Evolutionary conservation across 768 basidiomycete genomes (phyloP).

Genomic region (Hydnomerulius pinastri): DNA sequence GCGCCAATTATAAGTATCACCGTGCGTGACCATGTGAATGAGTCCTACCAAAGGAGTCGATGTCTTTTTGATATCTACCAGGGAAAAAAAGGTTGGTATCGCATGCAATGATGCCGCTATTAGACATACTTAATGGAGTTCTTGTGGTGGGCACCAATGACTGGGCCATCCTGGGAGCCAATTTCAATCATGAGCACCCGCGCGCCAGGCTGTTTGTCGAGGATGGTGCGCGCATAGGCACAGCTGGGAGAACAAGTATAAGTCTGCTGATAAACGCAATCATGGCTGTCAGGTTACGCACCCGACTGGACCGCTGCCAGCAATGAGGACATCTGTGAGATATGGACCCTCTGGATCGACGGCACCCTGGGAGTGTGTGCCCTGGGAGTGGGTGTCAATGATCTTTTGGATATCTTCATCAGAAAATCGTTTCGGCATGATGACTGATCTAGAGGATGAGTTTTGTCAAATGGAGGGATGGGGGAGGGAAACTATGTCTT

Average conservation of each 20-base stretch:
- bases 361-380: not conserved
- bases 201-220: not conserved
- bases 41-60: not conserved
- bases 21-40: not conserved
- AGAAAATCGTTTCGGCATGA: too few species aligned
- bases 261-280: too few species aligned
- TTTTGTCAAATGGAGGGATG: too few species aligned
- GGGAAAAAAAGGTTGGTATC: too few species aligned
- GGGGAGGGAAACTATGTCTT: too few species aligned
- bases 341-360: not conserved
- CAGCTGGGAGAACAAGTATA: not conserved
- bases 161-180: not conserved
- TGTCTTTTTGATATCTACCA: not conserved
- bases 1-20: not conserved
- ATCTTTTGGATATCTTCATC: too few species aligned
- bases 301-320: conserved; percentile 7
- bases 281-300: not conserved
- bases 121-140: not conserved
- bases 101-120: too few species aligned
- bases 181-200: not conserved
- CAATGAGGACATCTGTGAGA: conserved; percentile 1
- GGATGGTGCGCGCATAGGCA: not conserved
- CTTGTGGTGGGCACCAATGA: not conserved
- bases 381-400: too few species aligned
- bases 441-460: too few species aligned